A percentile compares a stretch with the other conserved stretches of the same genome.
phyloP scores from a whole-genome alignment of 805 yeast genomes.

The Nakazawaea anatomiae region DNA sequence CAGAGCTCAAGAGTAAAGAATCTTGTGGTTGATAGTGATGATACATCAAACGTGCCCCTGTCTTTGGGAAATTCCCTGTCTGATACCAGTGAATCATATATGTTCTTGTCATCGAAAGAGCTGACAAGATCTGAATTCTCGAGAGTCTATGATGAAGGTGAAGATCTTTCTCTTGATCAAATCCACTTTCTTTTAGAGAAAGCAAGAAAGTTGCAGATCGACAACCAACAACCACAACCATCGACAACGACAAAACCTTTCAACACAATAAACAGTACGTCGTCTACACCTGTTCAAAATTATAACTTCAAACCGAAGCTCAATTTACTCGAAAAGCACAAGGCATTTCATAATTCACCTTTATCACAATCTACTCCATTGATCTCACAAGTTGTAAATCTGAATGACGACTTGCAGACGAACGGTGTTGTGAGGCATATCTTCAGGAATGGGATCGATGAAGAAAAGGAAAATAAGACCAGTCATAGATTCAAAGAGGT shows the following conservation, averaged over 20 bases:
- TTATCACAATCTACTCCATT: constrained; percentile 11
- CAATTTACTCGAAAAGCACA: not conserved
- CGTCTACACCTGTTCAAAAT: not conserved
- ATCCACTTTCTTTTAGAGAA: constrained; percentile 1
- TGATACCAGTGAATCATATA: constrained; percentile 4
- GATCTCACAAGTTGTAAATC: not conserved
- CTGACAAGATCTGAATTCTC: not conserved
- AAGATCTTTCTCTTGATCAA: constrained; percentile 4
- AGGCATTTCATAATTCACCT: constrained; percentile 2
- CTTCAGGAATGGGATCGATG: not conserved
- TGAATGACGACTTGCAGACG: not conserved
- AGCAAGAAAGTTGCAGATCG: not conserved
- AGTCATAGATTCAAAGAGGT: not conserved
- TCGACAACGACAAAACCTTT: not conserved
- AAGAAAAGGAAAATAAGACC: not conserved
- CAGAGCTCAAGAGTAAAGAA: not conserved
- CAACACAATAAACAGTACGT: not conserved
- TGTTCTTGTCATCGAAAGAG: constrained; percentile 7
- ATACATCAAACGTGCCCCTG: not conserved
- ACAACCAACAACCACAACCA: not conserved
- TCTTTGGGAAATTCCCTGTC: not conserved
- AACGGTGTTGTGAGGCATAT: not conserved
- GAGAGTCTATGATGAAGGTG: not conserved
- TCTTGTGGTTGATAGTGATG: not conserved
- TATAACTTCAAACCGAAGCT: constrained; percentile 5